A percentile compares a stretch with the other conserved stretches of the same genome.
phyloP scores from a whole-genome alignment of 306 rosid genomes.

The Bauhinia variegata region DNA sequence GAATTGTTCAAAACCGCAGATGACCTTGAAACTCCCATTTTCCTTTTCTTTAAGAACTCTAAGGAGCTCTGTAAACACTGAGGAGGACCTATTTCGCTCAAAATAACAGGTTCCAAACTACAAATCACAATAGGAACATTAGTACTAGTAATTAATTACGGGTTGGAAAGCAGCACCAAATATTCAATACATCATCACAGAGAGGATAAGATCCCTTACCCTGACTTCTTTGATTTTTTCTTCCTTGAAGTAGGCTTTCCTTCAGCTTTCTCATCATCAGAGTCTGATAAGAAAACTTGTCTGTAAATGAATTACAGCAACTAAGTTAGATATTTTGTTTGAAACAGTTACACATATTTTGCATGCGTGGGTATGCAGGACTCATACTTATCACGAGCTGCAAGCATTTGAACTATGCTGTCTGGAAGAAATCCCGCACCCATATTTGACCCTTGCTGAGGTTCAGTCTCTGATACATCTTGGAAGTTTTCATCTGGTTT shows the following conservation, averaged over 20 bases:
- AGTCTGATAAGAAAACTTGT: constrained; percentile 57
- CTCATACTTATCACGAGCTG: constrained; percentile 80
- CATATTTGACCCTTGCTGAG: constrained; percentile 38
- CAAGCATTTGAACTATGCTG: constrained; percentile 74
- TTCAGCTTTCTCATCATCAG: constrained; percentile 61
- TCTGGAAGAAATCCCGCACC: constrained; percentile 72
- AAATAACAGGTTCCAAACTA: constrained; percentile 67
- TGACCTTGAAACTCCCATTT: constrained; percentile 74
- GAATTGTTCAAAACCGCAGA: constrained; percentile 76
- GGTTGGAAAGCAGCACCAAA: neutral
- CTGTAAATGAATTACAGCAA: constrained; percentile 49
- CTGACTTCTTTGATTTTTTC: constrained; percentile 59
- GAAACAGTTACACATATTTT: constrained; percentile 17
- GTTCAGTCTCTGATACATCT: constrained; percentile 43
- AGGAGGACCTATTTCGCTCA: constrained; percentile 62
- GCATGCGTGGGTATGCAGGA: constrained; percentile 3
- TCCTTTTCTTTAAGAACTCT: constrained; percentile 77
- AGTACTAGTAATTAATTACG: constrained; percentile 1
- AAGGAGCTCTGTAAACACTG: constrained; percentile 67
- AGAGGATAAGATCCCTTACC: constrained; percentile 51
- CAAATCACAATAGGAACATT: constrained; percentile 31
- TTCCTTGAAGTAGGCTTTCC: constrained; percentile 52
- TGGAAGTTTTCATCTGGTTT: constrained; percentile 40
- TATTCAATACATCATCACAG: neutral
- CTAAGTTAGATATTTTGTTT: constrained; percentile 25